Conservation (phyloP, 1,284 basidiomycete species). For the Apiotrichum veenhuisii region DNA sequence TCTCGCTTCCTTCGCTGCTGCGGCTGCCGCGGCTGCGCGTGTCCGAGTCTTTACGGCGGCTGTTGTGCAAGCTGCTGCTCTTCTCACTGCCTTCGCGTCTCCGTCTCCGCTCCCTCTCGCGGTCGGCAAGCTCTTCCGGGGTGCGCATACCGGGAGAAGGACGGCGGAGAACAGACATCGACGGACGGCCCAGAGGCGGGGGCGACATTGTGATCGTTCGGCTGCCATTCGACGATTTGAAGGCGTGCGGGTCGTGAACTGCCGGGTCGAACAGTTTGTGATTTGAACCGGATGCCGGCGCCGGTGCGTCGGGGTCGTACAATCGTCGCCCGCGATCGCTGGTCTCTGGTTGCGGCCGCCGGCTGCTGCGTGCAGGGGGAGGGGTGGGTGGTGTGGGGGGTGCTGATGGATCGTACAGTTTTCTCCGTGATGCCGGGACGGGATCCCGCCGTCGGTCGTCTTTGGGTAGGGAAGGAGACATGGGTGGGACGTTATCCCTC, state of each 20-base stretch:
- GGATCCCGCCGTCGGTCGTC: slow-evolving; percentile 9
- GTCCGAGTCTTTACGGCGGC: slow-evolving; percentile 33
- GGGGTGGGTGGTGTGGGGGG: slow-evolving; percentile 7
- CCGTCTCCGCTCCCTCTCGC: slow-evolving; percentile 43
- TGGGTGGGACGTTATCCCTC: slow-evolving; percentile 2
- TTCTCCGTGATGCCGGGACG: not conserved
- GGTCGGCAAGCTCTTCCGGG: slow-evolving; percentile 45
- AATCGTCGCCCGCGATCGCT: not conserved
- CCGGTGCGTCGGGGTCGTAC: slow-evolving; percentile 12
- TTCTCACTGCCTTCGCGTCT: slow-evolving; percentile 48
- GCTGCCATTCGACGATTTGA: not conserved
- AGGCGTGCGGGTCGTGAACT: slow-evolving; percentile 51
- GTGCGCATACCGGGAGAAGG: slow-evolving; percentile 21
- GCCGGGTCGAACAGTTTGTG: slow-evolving; percentile 54
- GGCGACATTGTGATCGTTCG: not conserved
- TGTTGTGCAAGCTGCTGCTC: slow-evolving; percentile 26
- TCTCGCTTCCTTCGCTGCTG: slow-evolving; percentile 51
- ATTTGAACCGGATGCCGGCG: not conserved
- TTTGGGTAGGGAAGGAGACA: not conserved
- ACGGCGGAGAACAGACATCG: slow-evolving; percentile 15
- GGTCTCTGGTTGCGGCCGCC: not conserved
- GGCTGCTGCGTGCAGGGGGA: slow-evolving; percentile 7
- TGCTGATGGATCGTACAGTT: slow-evolving; percentile 17
- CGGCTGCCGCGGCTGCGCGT: slow-evolving; percentile 41
- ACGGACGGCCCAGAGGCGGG: not conserved